Percentiles rank a stretch among this genome's conserved stretches.
phyloP scores from a whole-genome alignment of 2,329 filamentous ascomycete species.

The Ascochyta lentis region DNA sequence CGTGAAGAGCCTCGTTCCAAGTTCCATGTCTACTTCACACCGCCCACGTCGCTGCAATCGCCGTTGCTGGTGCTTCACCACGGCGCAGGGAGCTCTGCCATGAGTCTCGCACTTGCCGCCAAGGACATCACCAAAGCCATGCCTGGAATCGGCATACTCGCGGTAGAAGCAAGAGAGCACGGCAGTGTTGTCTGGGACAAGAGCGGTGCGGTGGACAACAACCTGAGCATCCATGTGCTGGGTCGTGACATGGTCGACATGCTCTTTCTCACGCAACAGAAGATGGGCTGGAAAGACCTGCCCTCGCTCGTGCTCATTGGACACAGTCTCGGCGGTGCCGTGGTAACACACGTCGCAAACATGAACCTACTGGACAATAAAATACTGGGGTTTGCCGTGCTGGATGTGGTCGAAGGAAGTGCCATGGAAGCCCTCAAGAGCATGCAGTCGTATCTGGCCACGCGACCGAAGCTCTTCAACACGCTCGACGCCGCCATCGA shows the following conservation, averaged over 20 bases:
- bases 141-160: conserved; percentile 82
- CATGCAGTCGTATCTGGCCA: conserved; percentile 91
- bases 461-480: conserved; percentile 79
- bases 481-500: conserved; percentile 81
- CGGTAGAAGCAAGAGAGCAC: conserved; percentile 85
- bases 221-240: conserved; percentile 76
- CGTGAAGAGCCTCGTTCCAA: conserved; percentile 56
- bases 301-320: conserved; percentile 84
- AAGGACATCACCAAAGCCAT: conserved; percentile 78
- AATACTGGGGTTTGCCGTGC: conserved; percentile 83
- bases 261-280: conserved; percentile 68
- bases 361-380: conserved; percentile 68
- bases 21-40: conserved; percentile 88
- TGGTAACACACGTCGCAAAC: conserved; percentile 83
- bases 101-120: conserved; percentile 86
- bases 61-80: conserved; percentile 94
- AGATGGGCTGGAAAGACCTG: conserved; percentile 75
- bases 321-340: conserved; percentile 90
- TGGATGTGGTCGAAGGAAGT: conserved; percentile 94
- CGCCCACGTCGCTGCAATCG: conserved; percentile 69
- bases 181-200: conserved; percentile 66
- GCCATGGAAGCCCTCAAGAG: conserved; percentile 93
- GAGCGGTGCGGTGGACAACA: conserved; percentile 54
- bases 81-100: conserved; percentile 88
- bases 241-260: conserved; percentile 74